phyloP scores from a whole-genome alignment of 768 basidiomycete genomes.

The Tephrocybe sp. region DNA sequence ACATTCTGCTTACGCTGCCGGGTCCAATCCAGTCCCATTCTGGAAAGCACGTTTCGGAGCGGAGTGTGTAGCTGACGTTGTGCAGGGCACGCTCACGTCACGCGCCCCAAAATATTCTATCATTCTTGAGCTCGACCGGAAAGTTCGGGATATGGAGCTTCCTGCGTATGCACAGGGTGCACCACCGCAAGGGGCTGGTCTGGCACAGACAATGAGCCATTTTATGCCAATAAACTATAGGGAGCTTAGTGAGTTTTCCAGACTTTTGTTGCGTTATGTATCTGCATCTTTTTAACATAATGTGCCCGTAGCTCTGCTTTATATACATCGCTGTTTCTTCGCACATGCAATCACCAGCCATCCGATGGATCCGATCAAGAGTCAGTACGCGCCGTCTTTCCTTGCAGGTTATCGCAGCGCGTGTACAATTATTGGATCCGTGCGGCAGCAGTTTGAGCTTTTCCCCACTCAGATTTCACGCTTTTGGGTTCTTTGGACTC shows the following conservation, averaged over 20 bases:
- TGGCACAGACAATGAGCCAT: conserved; percentile 66
- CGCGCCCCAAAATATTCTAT: conserved; percentile 60
- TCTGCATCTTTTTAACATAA: neutral
- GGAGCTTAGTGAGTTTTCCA: conserved; percentile 50
- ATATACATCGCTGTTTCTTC: conserved; percentile 76
- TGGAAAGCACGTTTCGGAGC: conserved; percentile 72
- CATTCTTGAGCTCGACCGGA: conserved; percentile 64
- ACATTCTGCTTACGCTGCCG: neutral
- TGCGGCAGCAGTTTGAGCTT: conserved; percentile 45
- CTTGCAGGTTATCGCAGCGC: conserved; percentile 67
- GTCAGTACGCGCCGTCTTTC: conserved; percentile 64
- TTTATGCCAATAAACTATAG: conserved; percentile 77
- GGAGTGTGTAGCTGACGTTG: conserved; percentile 64
- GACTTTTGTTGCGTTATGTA: neutral
- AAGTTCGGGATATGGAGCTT: conserved; percentile 64
- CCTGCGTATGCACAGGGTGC: conserved; percentile 57
- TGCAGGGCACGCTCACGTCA: conserved; percentile 64
- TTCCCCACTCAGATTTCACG: conserved; percentile 59
- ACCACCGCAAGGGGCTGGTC: conserved; percentile 44
- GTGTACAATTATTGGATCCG: conserved; percentile 49
- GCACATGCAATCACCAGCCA: conserved; percentile 67
- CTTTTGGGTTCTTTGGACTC: conserved; percentile 74
- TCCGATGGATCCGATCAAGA: conserved; percentile 66
- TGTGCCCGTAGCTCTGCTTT: conserved; percentile 53
- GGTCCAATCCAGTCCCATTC: conserved; percentile 44